These are phyloP conservation scores for Starmerella ratchasimensis DNA, from an alignment of 805 yeast species.

Conservation along the genomic window DNA sequence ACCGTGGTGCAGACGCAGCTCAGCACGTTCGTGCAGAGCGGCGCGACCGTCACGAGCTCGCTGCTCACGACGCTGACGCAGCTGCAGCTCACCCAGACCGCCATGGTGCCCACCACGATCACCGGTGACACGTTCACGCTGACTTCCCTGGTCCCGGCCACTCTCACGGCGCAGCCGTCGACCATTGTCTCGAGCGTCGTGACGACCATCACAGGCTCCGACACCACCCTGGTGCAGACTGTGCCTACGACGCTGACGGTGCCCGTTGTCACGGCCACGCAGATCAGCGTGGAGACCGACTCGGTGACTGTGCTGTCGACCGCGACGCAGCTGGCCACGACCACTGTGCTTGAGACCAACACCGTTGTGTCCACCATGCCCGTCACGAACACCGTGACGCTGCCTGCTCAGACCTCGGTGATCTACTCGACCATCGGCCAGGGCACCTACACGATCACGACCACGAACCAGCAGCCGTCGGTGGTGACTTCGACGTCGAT, in stretches of 20 bases:
- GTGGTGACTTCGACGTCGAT: conserved; percentile 6
- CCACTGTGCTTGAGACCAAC: conserved; percentile 4
- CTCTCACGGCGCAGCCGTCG: not conserved
- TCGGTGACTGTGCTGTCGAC: not conserved
- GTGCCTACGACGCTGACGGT: not conserved
- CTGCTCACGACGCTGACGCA: not conserved
- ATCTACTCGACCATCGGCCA: conserved; percentile 7
- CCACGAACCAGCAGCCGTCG: conserved; percentile 1
- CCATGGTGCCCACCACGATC: not conserved
- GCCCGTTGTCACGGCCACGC: not conserved
- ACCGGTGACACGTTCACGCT: not conserved
- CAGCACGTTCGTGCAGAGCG: conserved; percentile 1
- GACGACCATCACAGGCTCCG: not conserved
- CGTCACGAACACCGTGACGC: conserved; percentile 1
- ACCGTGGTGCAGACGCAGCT: not conserved
- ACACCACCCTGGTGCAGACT: not conserved
- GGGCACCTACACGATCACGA: conserved; percentile 8
- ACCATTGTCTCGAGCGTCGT: not conserved
- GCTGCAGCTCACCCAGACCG: not conserved
- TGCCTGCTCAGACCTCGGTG: conserved; percentile 9
- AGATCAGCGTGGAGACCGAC: no score
- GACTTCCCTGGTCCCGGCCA: conserved; percentile 1
- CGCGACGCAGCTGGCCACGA: not conserved
- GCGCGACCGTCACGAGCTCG: not conserved
- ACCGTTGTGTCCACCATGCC: not conserved